Percentiles rank a stretch among this genome's conserved stretches.
These are phyloP conservation scores for Fennellomyces sp. DNA, from an alignment of 371 early-diverging fungal species.

Conservation along the genomic window DNA sequence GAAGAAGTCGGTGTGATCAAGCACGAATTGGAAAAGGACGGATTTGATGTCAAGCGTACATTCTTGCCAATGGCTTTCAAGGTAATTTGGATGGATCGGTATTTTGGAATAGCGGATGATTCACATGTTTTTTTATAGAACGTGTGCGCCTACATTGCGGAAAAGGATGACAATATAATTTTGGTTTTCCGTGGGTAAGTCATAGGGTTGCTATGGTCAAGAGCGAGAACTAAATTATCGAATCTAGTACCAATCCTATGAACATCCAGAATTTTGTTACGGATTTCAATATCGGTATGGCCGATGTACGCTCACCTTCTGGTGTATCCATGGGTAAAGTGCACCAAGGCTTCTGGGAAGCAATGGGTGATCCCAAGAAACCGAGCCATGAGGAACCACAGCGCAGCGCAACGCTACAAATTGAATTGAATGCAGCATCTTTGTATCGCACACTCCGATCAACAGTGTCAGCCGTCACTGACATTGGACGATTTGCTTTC, in stretches of 20 bases:
- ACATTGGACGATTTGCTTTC: constrained; percentile 30
- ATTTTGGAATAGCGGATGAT: neutral
- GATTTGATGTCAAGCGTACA: constrained; percentile 56
- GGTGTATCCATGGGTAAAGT: constrained; percentile 57
- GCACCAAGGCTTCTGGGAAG: constrained; percentile 64
- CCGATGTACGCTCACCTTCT: constrained; percentile 44
- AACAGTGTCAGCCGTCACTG: constrained; percentile 31
- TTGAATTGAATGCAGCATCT: constrained; percentile 41
- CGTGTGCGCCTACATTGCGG: constrained; percentile 61
- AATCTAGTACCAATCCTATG: constrained; percentile 55
- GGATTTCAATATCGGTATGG: constrained; percentile 52
- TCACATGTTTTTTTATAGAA: constrained; percentile 36
- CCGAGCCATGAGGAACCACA: constrained; percentile 15
- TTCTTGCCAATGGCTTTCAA: constrained; percentile 61
- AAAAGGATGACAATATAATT: constrained; percentile 62
- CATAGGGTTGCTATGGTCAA: neutral
- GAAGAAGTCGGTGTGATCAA: constrained; percentile 60
- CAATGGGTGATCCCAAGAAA: constrained; percentile 56
- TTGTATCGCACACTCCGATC: constrained; percentile 40
- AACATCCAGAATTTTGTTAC: constrained; percentile 67
- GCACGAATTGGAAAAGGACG: constrained; percentile 54
- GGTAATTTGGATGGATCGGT: constrained; percentile 27
- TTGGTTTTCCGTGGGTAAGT: constrained; percentile 61
- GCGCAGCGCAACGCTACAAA: constrained; percentile 21
- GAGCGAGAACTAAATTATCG: neutral